Evolutionary conservation across 306 rosid genomes (phyloP).

Genomic region (Abrus pulchellus): DNA sequence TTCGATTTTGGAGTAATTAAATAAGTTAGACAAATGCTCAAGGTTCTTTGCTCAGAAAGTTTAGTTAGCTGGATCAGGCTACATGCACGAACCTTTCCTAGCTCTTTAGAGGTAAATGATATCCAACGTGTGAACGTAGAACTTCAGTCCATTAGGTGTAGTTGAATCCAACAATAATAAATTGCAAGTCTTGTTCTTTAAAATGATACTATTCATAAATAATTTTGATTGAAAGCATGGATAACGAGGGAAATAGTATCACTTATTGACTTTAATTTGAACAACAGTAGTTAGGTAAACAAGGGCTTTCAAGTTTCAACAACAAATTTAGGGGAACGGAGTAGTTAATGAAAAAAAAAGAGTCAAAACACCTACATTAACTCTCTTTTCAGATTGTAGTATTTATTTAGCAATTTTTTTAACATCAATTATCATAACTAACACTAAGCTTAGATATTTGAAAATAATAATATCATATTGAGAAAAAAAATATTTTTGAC

Average conservation of each 20-base stretch:
- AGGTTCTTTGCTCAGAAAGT: conserved; percentile 41
- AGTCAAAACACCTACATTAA: conserved; percentile 3
- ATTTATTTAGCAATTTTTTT: too few relatives aligned
- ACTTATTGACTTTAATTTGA: background rate
- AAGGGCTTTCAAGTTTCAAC: background rate
- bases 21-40: conserved; percentile 31
- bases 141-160: conserved; percentile 26
- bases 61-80: conserved; percentile 49
- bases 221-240: conserved; percentile 12
- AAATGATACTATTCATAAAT: background rate
- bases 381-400: background rate
- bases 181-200: background rate
- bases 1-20: conserved; percentile 43
- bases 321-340: background rate
- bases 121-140: conserved; percentile 37
- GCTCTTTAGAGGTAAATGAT: conserved; percentile 33
- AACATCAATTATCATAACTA: too few relatives aligned
- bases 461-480: too few relatives aligned
- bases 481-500: too few relatives aligned
- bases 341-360: conserved; percentile 1
- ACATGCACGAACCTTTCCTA: conserved; percentile 39
- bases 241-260: conserved; percentile 13
- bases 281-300: background rate
- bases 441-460: too few relatives aligned
- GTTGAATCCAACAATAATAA: conserved; percentile 24